A percentile compares a stretch with the other conserved stretches of the same genome.
These are phyloP conservation scores for Aspergillus glaucus DNA, from an alignment of 2,329 filamentous ascomycete species.

Conservation along the genomic window DNA sequence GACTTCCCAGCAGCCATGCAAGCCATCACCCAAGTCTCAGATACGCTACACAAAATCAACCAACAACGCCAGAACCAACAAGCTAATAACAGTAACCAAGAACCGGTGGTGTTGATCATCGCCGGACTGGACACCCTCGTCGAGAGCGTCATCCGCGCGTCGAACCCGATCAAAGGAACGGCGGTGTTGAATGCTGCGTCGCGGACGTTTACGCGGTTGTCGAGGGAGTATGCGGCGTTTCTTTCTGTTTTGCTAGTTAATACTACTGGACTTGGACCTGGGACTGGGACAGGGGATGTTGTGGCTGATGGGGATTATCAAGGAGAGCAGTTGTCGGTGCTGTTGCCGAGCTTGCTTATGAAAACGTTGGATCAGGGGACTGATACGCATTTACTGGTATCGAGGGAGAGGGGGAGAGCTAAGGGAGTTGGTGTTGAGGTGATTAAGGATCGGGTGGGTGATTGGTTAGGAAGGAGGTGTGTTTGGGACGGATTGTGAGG, in stretches of 20 bases:
- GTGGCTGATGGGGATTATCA: not conserved
- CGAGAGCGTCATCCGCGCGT: conserved; percentile 32
- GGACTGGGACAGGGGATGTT: not conserved
- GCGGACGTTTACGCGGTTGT: conserved; percentile 28
- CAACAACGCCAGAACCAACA: conserved; percentile 1
- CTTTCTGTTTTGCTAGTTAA: conserved; percentile 34
- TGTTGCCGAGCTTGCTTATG: conserved; percentile 28
- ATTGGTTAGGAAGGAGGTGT: conserved; percentile 32
- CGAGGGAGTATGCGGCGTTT: conserved; percentile 20
- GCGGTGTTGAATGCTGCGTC: conserved; percentile 27
- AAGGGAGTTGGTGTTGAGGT: conserved; percentile 27
- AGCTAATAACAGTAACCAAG: not conserved
- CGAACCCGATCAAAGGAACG: conserved; percentile 29
- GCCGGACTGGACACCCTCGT: conserved; percentile 33
- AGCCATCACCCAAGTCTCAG: conserved; percentile 26
- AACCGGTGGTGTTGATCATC: conserved; percentile 23
- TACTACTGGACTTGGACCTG: conserved; percentile 24
- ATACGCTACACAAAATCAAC: conserved; percentile 15
- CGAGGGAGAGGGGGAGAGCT: conserved; percentile 18
- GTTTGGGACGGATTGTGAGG: conserved; percentile 15
- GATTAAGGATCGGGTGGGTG: conserved; percentile 34
- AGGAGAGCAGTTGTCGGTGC: not conserved
- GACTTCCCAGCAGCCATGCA: conserved; percentile 23
- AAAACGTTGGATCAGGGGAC: conserved; percentile 34
- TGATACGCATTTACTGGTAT: conserved; percentile 34